These are phyloP conservation scores for Corchorus capsularis DNA, from an alignment of 345 rosid species.

Conservation along the genomic window DNA sequence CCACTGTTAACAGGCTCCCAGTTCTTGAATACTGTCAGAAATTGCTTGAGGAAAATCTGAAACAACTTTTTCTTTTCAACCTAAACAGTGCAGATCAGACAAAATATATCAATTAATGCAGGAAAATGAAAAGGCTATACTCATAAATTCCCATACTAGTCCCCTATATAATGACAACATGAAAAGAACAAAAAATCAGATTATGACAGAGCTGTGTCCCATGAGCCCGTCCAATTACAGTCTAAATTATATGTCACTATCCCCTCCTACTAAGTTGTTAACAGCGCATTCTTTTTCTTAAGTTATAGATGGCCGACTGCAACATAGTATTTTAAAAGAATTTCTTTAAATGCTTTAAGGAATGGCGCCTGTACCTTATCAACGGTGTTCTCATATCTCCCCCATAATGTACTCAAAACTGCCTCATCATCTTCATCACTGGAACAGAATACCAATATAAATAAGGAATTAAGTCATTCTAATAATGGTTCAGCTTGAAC, in stretches of 20 bases:
- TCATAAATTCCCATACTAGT: no score
- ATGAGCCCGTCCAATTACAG: background rate
- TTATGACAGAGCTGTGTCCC: no score
- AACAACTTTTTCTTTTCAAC: slow-evolving; percentile 58
- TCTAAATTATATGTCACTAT: background rate
- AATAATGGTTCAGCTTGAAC: background rate
- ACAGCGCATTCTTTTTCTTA: slow-evolving; percentile 40
- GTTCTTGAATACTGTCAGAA: slow-evolving; percentile 52
- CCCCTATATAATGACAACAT: no score
- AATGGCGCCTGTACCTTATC: slow-evolving; percentile 63
- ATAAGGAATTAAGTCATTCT: background rate
- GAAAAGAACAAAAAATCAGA: no score
- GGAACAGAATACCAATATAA: slow-evolving; percentile 18
- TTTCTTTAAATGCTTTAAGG: background rate
- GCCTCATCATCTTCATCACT: slow-evolving; percentile 44
- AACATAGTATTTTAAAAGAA: slow-evolving; percentile 7
- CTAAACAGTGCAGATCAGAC: slow-evolving; percentile 33
- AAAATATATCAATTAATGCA: slow-evolving; percentile 15
- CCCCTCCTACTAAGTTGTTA: background rate
- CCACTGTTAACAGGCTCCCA: slow-evolving; percentile 59
- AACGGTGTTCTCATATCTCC: slow-evolving; percentile 44
- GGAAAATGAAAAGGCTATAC: background rate
- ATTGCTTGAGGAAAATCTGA: slow-evolving; percentile 63
- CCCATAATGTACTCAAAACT: slow-evolving; percentile 55
- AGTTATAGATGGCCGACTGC: no score